phyloP scores from a whole-genome alignment of 768 basidiomycete species.

The Mycena crocata region DNA sequence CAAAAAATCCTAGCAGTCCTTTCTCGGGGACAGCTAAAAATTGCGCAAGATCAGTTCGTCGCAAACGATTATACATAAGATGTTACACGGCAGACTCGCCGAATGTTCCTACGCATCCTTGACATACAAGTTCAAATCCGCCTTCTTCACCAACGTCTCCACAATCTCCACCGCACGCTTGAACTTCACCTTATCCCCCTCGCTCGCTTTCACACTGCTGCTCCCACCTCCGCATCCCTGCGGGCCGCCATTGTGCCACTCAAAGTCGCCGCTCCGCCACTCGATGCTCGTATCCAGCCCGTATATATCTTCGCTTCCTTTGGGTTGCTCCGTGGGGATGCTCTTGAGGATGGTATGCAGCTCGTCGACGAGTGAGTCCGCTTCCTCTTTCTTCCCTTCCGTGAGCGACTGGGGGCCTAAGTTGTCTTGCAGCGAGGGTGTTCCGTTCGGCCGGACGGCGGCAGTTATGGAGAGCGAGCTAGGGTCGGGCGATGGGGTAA shows the following conservation, averaged over 20 bases:
- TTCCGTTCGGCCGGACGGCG: slow-evolving; percentile 61
- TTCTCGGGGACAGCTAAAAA: too few species aligned
- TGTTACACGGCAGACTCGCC: too few species aligned
- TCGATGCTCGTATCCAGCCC: slow-evolving; percentile 74
- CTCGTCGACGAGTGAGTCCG: slow-evolving; percentile 71
- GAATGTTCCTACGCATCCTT: too few species aligned
- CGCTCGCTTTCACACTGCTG: slow-evolving; percentile 62
- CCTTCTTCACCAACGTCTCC: slow-evolving; percentile 57
- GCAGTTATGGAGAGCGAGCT: slow-evolving; percentile 58
- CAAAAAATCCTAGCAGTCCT: too few species aligned
- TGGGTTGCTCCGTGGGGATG: slow-evolving; percentile 66
- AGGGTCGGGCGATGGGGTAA: slow-evolving; percentile 55
- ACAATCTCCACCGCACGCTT: slow-evolving; percentile 78
- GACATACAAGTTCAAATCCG: too few species aligned
- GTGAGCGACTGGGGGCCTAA: too few species aligned
- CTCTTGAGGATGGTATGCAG: slow-evolving; percentile 69
- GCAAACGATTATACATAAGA: too few species aligned
- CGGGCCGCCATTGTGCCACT: slow-evolving; percentile 73
- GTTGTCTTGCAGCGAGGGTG: slow-evolving; percentile 53
- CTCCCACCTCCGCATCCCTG: slow-evolving; percentile 67
- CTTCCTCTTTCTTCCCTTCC: too few species aligned
- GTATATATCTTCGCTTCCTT: slow-evolving; percentile 80
- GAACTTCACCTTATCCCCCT: slow-evolving; percentile 74
- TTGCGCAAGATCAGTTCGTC: too few species aligned
- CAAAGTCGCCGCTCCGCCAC: slow-evolving; percentile 66